phyloP scores from a whole-genome alignment of 2,329 filamentous ascomycete species.

The Cadophora gregata region DNA sequence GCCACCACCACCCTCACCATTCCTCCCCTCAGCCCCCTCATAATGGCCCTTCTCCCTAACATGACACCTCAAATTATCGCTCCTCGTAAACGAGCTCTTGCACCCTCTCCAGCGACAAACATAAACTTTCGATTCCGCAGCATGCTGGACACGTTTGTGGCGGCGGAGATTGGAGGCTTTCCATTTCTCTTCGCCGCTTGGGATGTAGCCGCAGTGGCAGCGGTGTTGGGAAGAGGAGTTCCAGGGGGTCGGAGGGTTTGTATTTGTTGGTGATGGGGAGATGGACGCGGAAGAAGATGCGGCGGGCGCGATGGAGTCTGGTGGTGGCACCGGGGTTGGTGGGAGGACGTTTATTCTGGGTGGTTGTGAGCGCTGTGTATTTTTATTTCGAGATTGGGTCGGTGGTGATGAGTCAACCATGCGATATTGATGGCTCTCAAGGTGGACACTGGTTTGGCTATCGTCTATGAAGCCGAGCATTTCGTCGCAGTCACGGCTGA shows the following conservation, averaged over 20 bases:
- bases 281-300: not conserved
- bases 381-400: not conserved
- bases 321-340: not conserved
- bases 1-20: not conserved
- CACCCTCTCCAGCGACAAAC: slow-evolving; percentile 34
- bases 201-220: slow-evolving; percentile 32
- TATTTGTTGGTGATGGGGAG: not conserved
- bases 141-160: slow-evolving; percentile 38
- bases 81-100: slow-evolving; percentile 35
- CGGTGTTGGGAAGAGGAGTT: slow-evolving; percentile 1
- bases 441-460: not conserved
- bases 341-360: slow-evolving; percentile 8
- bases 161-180: slow-evolving; percentile 39
- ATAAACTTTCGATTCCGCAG: slow-evolving; percentile 24
- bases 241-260: not conserved
- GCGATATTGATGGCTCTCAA: not conserved
- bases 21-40: not conserved
- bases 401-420: not conserved
- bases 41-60: slow-evolving; percentile 34
- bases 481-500: slow-evolving; percentile 14
- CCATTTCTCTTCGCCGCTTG: slow-evolving; percentile 38
- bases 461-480: not conserved
- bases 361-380: not conserved
- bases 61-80: slow-evolving; percentile 39
- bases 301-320: not conserved